Evolutionary conservation across 2,329 filamentous ascomycete species (phyloP), one percentile per base, ranked within the genome.

Genomic region (Claviceps capensis): DNA sequence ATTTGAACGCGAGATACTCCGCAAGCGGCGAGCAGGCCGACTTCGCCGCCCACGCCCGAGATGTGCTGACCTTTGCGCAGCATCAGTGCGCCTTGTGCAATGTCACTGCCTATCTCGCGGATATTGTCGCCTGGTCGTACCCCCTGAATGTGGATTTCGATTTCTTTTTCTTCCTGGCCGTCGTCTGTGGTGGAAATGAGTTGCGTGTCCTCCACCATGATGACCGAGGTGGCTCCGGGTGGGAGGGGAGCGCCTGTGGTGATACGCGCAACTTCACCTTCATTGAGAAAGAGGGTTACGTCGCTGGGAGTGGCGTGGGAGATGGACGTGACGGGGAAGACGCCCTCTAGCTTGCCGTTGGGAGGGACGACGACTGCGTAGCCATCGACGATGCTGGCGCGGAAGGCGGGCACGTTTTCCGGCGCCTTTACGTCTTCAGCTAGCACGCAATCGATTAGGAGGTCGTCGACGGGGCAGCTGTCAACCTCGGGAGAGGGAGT

Each of bases 371-470:
- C 81, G 0, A 95, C 79, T 2, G 93, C 93, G 63, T 98, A 98
- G 1, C 93, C 93, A 65, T 98, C 93, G 0, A 98, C 93, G 42
- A 96, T 97, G 63, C 91, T 97, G 17, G 93, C 93, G 53, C 89
- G 77, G 69, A 95, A 98, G 0, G 91, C 93, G 0, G 93, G 93
- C 0, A 98, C 93, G 7, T 85, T 81, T 64, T 96, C 91, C 4
- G 70, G 70, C 0, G 93, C 88, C 41, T 74, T 78, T 23, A 98
- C 83, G 58, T 95, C 85, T 63, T 89, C 82, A 0, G 91, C 89
- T 1, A 98, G 72, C 0, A 97, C 83, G 8, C 78, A 80, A 7
- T 88, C 88, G 1, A 91, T 78, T 0, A 97, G 71, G 2, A 69
- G 68, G 37, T 76, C 73, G 54, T 85, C 72, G 4, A 95, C 84